Base-by-base conservation (phyloP, 1,139 yeast species). In the Suhomyces kunorum region DNA sequence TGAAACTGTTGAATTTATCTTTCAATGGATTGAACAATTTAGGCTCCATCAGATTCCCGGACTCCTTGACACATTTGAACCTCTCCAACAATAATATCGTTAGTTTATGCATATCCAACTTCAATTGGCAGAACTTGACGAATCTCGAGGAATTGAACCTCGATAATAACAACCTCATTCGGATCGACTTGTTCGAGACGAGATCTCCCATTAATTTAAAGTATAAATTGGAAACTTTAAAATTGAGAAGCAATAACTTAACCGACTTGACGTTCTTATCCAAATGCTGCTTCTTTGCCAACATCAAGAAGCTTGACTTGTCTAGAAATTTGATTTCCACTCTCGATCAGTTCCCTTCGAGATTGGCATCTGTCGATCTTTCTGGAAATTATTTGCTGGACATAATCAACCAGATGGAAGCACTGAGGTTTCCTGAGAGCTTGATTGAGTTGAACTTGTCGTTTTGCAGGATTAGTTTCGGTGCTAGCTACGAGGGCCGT, bases 241-340 rank as follows among this genome's bases (percentile, higher is more conserved):
- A 60, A 30, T 46, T 61, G 11, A 52, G 59, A 4, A 55, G 64
- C 6, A 62, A 62, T 34, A 45, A 50, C 31, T 36, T 61, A 25
- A 40, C 45, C 13, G 45, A 47, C 39, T 41, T 39, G 22, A 18
- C 25, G 7, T 42, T 42, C 32, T 25, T 42, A 15, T 16, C 26
- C 9, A 14, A n/a, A 9, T 24, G 39, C 18, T 18, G 19, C 13
- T 33, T 45, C 5, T 58, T 58, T 34, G 32, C 32, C 5, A 40
- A 41, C 7, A 38, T 64, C 12, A 24, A 35, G 24, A 34, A 44
- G 2, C 36, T 63, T 8, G 53, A 63, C 34, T 44, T 63, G 15
- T 54, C 65, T 1, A 47, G 59, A 38, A 63, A 63, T 36, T 36
- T 59, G 22, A 42, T 63, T 11, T 42, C 56, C 6, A 38, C 36